These are phyloP conservation scores for Leccinum longicurvipes DNA, from an alignment of 768 basidiomycete species.

Conservation along the genomic window DNA sequence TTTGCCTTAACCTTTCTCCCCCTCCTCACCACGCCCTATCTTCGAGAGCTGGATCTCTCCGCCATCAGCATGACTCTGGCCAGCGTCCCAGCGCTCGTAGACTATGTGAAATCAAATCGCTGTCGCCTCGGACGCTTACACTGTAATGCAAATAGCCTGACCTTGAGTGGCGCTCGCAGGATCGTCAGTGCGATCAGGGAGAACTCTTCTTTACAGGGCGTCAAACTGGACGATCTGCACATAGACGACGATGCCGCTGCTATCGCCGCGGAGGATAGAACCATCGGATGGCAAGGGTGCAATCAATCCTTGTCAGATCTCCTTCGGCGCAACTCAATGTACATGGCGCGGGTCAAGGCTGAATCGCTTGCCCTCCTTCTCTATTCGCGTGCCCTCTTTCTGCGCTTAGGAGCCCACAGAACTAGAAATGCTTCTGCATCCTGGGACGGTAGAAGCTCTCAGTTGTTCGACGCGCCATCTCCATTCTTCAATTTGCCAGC, in stretches of 20 bases:
- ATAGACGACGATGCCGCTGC: slow-evolving; percentile 27
- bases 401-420: slow-evolving; percentile 30
- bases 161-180: slow-evolving; percentile 39
- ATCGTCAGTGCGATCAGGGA: slow-evolving; percentile 46
- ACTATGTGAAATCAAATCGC: slow-evolving; percentile 49
- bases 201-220: slow-evolving; percentile 46
- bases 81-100: slow-evolving; percentile 40
- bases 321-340: slow-evolving; percentile 42
- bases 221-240: slow-evolving; percentile 51
- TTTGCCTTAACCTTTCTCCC: slow-evolving; percentile 53
- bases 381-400: slow-evolving; percentile 48
- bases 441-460: slow-evolving; percentile 3
- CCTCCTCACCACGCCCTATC: slow-evolving; percentile 41
- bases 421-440: slow-evolving; percentile 3
- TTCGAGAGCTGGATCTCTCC: slow-evolving; percentile 57
- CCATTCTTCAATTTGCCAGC: slow-evolving; percentile 46
- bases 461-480: slow-evolving; percentile 7
- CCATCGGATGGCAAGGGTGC: slow-evolving; percentile 31
- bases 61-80: slow-evolving; percentile 44
- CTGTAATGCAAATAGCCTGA: slow-evolving; percentile 55
- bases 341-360: slow-evolving; percentile 37
- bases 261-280: slow-evolving; percentile 22
- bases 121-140: slow-evolving; percentile 49
- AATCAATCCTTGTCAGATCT: slow-evolving; percentile 31
- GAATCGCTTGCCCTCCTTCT: slow-evolving; percentile 51